These are phyloP conservation scores for Fusarium bactridioides DNA, from an alignment of 2,329 filamentous ascomycete genomes.

Conservation along the genomic window DNA sequence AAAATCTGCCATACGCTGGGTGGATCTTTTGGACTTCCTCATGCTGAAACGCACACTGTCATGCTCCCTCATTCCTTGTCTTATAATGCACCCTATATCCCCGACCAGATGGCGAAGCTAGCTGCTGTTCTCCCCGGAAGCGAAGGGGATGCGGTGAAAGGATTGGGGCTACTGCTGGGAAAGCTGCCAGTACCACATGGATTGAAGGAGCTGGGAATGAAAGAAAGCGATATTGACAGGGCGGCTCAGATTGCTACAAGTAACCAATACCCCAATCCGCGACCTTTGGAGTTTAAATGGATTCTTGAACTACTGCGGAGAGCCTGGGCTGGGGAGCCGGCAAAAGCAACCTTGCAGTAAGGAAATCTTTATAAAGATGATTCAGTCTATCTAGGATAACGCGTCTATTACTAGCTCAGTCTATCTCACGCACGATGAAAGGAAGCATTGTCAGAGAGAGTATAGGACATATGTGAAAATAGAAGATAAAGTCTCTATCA, in stretches of 20 bases:
- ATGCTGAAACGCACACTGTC: neutral
- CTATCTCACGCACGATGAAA: neutral
- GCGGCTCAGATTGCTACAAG: neutral
- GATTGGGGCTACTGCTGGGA: accelerated
- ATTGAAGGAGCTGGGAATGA: neutral
- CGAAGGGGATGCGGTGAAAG: neutral
- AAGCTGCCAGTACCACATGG: neutral
- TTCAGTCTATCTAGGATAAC: accelerated
- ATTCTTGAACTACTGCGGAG: neutral
- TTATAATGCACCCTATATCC: neutral
- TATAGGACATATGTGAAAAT: neutral
- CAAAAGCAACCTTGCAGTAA: neutral
- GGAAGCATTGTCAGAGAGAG: no score
- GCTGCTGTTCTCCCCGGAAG: neutral
- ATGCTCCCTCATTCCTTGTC: neutral
- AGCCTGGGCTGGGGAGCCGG: neutral
- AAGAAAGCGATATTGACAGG: neutral
- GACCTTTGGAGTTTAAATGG: neutral
- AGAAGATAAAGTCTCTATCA: accelerated
- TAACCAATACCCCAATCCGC: neutral
- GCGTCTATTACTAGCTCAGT: accelerated
- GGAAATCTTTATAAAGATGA: accelerated
- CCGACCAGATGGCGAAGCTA: neutral
- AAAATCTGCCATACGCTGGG: neutral
- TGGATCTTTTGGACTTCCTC: neutral